These are phyloP conservation scores for Patellaria atrata DNA, from an alignment of 495 filamentous ascomycete genomes.

Conservation along the genomic window DNA sequence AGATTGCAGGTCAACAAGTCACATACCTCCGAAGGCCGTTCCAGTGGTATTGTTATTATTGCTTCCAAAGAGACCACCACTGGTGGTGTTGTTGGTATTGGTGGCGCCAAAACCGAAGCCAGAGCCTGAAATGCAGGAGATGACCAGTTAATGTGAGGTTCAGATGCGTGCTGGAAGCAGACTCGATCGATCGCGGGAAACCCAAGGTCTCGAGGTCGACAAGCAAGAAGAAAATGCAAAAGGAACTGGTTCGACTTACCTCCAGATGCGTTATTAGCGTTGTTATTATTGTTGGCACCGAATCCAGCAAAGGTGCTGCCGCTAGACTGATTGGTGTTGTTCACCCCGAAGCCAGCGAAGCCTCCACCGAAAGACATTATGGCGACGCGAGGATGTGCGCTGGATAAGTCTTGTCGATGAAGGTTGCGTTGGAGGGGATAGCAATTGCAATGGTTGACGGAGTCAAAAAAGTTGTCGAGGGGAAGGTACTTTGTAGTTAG, in stretches of 20 bases:
- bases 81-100: conserved; percentile 8
- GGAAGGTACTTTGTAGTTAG: too few species aligned
- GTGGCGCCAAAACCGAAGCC: conserved; percentile 11
- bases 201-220: too few species aligned
- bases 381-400: too few species aligned
- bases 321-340: conserved; percentile 29
- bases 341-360: conserved; percentile 37
- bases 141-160: too few species aligned
- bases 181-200: conserved; percentile 1
- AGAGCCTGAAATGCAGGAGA: conserved; percentile 1
- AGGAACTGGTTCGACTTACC: conserved; percentile 30
- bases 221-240: background rate
- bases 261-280: conserved; percentile 25
- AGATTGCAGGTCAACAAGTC: too few species aligned
- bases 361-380: conserved; percentile 23
- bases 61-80: conserved; percentile 11
- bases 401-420: too few species aligned
- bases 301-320: conserved; percentile 22
- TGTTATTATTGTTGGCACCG: conserved; percentile 17
- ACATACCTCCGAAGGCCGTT: too few species aligned
- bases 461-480: too few species aligned
- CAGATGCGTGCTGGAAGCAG: background rate
- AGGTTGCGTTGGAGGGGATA: too few species aligned
- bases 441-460: too few species aligned
- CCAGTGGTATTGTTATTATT: background rate